A percentile compares a stretch with the other conserved stretches of the same genome.
phyloP scores from a whole-genome alignment of 2,329 filamentous ascomycete species.

The Daldinia sp. region DNA sequence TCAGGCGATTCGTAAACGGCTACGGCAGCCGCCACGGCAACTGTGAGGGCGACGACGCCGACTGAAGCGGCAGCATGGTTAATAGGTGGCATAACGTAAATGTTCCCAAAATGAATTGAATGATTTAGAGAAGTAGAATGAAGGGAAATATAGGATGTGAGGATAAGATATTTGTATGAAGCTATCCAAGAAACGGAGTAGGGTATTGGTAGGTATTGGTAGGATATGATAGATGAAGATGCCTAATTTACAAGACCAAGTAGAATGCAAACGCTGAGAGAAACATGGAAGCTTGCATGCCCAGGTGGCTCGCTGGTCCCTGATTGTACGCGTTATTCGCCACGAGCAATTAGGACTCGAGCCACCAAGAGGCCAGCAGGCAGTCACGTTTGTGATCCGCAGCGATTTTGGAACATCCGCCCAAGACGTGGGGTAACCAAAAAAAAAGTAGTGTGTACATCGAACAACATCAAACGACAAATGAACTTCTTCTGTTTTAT shows the following conservation, averaged over 20 bases:
- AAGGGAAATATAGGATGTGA: constrained; percentile 6
- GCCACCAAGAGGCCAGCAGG: constrained; percentile 27
- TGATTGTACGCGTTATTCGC: constrained; percentile 33
- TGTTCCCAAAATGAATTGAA: constrained; percentile 8
- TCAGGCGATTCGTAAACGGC: constrained; percentile 72
- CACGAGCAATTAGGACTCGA: constrained; percentile 29
- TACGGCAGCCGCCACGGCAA: constrained; percentile 65
- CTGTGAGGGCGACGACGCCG: constrained; percentile 65
- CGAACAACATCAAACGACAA: constrained; percentile 16
- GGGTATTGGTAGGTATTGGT: not conserved
- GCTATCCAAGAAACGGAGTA: not conserved
- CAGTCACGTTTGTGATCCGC: constrained; percentile 41
- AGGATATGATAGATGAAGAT: constrained; percentile 4
- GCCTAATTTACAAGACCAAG: constrained; percentile 21
- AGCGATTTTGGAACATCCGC: constrained; percentile 21
- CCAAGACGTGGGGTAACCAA: constrained; percentile 38
- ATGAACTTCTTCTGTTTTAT: constrained; percentile 35
- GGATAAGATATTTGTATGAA: not conserved
- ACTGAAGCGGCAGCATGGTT: constrained; percentile 65
- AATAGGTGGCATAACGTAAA: constrained; percentile 59
- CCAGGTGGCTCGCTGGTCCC: constrained; percentile 31
- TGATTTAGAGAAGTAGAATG: constrained; percentile 9
- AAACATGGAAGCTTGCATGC: constrained; percentile 29
- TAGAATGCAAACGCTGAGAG: constrained; percentile 1
- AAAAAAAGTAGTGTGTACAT: constrained; percentile 6